Evolutionary conservation across 2,329 filamentous ascomycete genomes (phyloP).

Genomic region (Pseudogymnoascus sp.): DNA sequence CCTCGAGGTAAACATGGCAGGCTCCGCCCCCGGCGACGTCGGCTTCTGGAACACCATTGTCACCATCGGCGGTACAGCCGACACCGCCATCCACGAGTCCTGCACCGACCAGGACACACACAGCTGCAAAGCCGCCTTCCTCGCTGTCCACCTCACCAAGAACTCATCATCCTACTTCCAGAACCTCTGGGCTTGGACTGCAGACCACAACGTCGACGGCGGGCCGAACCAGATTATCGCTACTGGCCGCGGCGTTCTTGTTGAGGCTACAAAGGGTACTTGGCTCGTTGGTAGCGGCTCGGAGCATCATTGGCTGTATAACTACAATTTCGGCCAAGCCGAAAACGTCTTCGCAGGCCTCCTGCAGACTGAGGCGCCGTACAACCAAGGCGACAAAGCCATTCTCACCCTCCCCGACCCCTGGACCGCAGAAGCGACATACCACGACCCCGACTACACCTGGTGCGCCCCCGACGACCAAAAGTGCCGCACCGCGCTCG

Average conservation of each 20-base stretch:
- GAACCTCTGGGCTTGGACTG: slow-evolving; percentile 41
- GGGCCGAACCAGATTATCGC: slow-evolving; percentile 33
- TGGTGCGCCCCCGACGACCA: slow-evolving; percentile 24
- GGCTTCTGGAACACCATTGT: slow-evolving; percentile 42
- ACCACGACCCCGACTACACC: slow-evolving; percentile 27
- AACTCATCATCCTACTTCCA: slow-evolving; percentile 44
- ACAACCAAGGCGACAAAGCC: slow-evolving; percentile 47
- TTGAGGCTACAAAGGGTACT: slow-evolving; percentile 40
- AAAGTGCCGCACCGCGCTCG: slow-evolving; percentile 25
- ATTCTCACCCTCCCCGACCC: slow-evolving; percentile 32
- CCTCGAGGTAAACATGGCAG: slow-evolving; percentile 44
- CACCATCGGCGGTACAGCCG: slow-evolving; percentile 39
- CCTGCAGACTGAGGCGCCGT: slow-evolving; percentile 63
- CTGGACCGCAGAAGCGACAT: slow-evolving; percentile 27
- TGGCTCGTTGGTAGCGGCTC: slow-evolving; percentile 46
- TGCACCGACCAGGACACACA: slow-evolving; percentile 30
- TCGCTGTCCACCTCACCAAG: slow-evolving; percentile 41
- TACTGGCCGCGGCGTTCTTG: slow-evolving; percentile 38
- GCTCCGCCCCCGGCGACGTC: slow-evolving; percentile 41
- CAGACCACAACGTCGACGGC: slow-evolving; percentile 46
- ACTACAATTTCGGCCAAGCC: slow-evolving; percentile 45
- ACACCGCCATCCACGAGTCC: slow-evolving; percentile 31
- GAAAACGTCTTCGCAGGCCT: slow-evolving; percentile 55
- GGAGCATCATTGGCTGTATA: slow-evolving; percentile 45
- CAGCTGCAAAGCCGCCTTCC: slow-evolving; percentile 40